phyloP scores from a whole-genome alignment of 345 rosid species.

The Trapa incisa region DNA sequence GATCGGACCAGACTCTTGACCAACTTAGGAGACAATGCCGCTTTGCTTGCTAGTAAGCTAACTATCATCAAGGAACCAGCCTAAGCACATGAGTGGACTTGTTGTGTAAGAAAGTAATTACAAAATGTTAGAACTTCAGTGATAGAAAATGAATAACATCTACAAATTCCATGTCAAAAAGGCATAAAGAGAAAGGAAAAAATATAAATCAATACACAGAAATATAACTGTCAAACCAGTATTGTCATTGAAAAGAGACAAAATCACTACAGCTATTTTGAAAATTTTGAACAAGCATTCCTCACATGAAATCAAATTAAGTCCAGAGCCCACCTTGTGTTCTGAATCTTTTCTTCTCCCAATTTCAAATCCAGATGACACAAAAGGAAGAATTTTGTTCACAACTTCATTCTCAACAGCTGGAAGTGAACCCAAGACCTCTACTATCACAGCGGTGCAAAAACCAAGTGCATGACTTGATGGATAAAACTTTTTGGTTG shows the following conservation, averaged over 20 bases:
- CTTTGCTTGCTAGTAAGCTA: slow-evolving; percentile 61
- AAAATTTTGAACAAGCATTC: neutral
- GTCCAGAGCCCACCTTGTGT: slow-evolving; percentile 50
- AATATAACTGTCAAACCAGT: neutral
- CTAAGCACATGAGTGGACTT: slow-evolving; percentile 24
- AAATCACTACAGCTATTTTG: neutral
- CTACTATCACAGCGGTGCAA: slow-evolving; percentile 75
- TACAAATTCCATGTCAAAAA: neutral
- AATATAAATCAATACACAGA: neutral
- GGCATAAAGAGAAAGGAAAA: neutral
- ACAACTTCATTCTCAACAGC: slow-evolving; percentile 52
- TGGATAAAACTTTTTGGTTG: slow-evolving; percentile 52
- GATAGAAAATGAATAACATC: neutral
- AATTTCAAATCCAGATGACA: slow-evolving; percentile 55
- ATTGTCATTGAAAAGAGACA: neutral
- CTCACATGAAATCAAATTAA: neutral
- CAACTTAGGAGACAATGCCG: slow-evolving; percentile 51
- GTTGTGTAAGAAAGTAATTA: neutral
- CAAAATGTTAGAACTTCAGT: neutral
- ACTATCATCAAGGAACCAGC: slow-evolving; percentile 89
- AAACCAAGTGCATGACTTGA: slow-evolving; percentile 53
- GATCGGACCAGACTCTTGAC: slow-evolving; percentile 60
- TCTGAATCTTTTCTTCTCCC: slow-evolving; percentile 45
- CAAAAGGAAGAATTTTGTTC: slow-evolving; percentile 70
- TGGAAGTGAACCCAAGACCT: slow-evolving; percentile 50